Evolutionary conservation across 108 stramenopile species (phyloP).

Genomic region (Fragilariopsis cylindrus): DNA sequence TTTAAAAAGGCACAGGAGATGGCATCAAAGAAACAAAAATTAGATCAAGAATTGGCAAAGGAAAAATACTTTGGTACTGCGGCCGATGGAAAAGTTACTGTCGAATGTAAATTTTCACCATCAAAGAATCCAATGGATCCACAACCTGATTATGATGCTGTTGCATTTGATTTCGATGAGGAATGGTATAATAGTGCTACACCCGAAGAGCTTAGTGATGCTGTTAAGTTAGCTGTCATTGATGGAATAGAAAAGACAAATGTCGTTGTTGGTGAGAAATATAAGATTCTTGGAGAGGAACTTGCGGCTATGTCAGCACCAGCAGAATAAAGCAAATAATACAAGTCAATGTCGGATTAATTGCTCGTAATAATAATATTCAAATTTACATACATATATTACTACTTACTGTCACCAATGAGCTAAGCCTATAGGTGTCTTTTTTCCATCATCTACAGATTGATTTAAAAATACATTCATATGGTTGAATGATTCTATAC

Average conservation of each 20-base stretch:
- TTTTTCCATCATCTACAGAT: too few species aligned
- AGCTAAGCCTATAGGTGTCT: too few species aligned
- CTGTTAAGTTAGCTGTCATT: constrained; percentile 62
- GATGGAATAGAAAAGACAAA: constrained; percentile 63
- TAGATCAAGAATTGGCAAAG: constrained; percentile 71
- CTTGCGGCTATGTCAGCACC: constrained; percentile 30
- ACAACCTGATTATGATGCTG: constrained; percentile 74
- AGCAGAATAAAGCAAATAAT: constrained; percentile 45
- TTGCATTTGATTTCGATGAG: constrained; percentile 71
- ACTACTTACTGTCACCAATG: too few species aligned
- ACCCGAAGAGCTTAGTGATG: constrained; percentile 61
- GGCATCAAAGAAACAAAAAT: constrained; percentile 65
- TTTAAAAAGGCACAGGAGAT: constrained; percentile 91
- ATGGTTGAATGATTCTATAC: too few species aligned
- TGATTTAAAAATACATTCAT: too few species aligned
- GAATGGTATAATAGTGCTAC: constrained; percentile 63
- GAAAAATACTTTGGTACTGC: constrained; percentile 53
- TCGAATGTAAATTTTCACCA: constrained; percentile 70
- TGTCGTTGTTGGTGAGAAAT: constrained; percentile 66
- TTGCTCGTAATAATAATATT: too few species aligned
- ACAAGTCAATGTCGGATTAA: background rate
- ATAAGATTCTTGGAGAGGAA: constrained; percentile 65
- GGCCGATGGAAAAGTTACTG: constrained; percentile 70
- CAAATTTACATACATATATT: too few species aligned
- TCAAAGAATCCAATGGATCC: constrained; percentile 81